Evolutionary conservation across 257 asterid species (phyloP).

Genomic region (Handroanthus guayacan): DNA sequence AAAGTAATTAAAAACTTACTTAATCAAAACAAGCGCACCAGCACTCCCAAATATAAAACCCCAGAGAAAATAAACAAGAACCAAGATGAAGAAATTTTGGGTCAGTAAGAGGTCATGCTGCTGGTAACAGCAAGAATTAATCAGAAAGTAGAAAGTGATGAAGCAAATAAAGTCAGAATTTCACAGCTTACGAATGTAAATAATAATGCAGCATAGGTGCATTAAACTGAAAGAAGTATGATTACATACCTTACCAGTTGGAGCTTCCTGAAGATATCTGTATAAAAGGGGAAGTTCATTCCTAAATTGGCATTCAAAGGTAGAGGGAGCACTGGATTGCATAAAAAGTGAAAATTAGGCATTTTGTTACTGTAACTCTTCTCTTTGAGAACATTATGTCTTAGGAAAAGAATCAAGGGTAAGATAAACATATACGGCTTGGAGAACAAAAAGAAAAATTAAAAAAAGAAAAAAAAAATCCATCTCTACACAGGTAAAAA

Average conservation of each 20-base stretch:
- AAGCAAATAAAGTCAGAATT: slow-evolving; percentile 15
- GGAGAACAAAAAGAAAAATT: neutral
- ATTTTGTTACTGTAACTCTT: slow-evolving; percentile 7
- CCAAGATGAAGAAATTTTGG: slow-evolving; percentile 8
- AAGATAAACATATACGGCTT: slow-evolving; percentile 17
- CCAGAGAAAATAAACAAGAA: neutral
- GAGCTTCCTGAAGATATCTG: slow-evolving; percentile 84
- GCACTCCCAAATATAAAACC: neutral
- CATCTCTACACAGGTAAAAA: neutral
- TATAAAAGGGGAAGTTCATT: slow-evolving; percentile 79
- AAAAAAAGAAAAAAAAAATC: neutral
- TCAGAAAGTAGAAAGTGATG: slow-evolving; percentile 4
- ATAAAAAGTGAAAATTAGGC: slow-evolving; percentile 36
- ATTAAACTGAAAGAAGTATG: slow-evolving; percentile 20
- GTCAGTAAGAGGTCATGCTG: slow-evolving; percentile 21
- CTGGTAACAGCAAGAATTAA: slow-evolving; percentile 1
- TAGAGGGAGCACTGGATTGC: slow-evolving; percentile 82
- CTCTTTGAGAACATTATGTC: neutral
- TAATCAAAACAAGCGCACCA: slow-evolving; percentile 9
- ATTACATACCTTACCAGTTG: slow-evolving; percentile 64
- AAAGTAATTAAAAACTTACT: slow-evolving; percentile 16
- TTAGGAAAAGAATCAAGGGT: slow-evolving; percentile 20
- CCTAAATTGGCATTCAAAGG: slow-evolving; percentile 80
- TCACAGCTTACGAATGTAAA: slow-evolving; percentile 25
- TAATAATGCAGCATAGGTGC: slow-evolving; percentile 23